phyloP scores from a whole-genome alignment of 2,329 filamentous ascomycete species.

The Alternaria gaisen region DNA sequence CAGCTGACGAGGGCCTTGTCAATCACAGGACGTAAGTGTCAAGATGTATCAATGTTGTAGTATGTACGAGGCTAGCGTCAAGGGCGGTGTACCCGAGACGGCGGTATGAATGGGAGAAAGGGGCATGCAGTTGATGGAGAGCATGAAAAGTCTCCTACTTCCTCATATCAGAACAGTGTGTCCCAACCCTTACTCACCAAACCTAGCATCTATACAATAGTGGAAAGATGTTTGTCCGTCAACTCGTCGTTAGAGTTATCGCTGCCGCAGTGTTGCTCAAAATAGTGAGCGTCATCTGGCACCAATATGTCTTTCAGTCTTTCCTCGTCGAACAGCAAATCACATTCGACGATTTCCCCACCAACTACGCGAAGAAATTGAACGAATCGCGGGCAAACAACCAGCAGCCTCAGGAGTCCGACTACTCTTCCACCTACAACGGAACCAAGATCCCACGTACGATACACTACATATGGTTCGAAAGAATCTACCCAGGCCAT shows the following conservation, averaged over 20 bases:
- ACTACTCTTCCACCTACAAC: slow-evolving; percentile 18
- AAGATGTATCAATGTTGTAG: neutral
- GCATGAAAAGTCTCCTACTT: neutral
- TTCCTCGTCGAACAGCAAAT: slow-evolving; percentile 12
- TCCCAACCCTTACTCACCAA: neutral
- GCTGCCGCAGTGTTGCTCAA: slow-evolving; percentile 11
- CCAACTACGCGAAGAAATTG: slow-evolving; percentile 12
- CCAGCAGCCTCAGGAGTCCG: slow-evolving; percentile 17
- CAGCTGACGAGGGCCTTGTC: neutral
- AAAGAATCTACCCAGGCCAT: slow-evolving; percentile 21
- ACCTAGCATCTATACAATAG: neutral
- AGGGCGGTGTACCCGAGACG: neutral
- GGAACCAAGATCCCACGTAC: slow-evolving; percentile 17
- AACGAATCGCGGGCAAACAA: slow-evolving; percentile 16
- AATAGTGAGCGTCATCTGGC: slow-evolving; percentile 6
- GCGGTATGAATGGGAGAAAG: neutral
- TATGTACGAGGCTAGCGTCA: neutral
- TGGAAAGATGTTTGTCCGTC: slow-evolving; percentile 1
- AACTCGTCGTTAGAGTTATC: slow-evolving; percentile 3
- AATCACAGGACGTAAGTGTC: neutral
- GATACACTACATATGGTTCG: slow-evolving; percentile 30
- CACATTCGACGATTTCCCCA: slow-evolving; percentile 19
- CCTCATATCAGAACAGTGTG: neutral
- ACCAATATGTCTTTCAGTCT: slow-evolving; percentile 20
- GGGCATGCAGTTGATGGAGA: neutral